phyloP scores from a whole-genome alignment of 441 rosid genomes.

The Viola pubescens region DNA sequence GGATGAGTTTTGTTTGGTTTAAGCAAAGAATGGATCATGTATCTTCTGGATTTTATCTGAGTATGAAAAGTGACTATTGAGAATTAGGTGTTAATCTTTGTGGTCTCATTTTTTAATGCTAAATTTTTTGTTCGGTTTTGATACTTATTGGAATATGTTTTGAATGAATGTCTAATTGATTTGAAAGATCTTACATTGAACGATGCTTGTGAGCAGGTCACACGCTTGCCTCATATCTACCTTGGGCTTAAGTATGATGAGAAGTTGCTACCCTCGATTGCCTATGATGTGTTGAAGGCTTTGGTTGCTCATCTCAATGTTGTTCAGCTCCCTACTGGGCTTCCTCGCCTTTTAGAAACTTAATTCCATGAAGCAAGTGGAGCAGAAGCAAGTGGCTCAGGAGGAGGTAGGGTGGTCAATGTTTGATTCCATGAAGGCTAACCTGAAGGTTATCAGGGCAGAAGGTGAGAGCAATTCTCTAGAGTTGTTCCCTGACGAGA shows the following conservation, averaged over 20 bases:
- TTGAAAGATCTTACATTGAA: no score
- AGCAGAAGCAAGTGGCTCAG: slow-evolving; percentile 96
- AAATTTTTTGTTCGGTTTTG: no score
- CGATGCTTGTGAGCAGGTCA: no score
- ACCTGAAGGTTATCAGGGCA: slow-evolving; percentile 92
- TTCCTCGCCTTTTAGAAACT: slow-evolving; percentile 80
- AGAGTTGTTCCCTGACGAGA: slow-evolving; percentile 75
- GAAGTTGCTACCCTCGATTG: slow-evolving; percentile 92
- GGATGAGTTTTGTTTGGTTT: no score
- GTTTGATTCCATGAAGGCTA: slow-evolving; percentile 86
- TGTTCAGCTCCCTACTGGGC: slow-evolving; percentile 91
- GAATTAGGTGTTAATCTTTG: no score
- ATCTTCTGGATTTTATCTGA: no score
- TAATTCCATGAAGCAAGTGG: slow-evolving; percentile 96
- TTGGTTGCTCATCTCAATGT: slow-evolving; percentile 97
- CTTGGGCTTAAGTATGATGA: slow-evolving; percentile 94
- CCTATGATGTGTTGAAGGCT: slow-evolving; percentile 85
- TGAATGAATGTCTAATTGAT: neutral
- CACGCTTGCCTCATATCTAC: slow-evolving; percentile 62
- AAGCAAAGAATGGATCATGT: no score
- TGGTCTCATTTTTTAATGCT: no score
- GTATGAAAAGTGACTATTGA: no score
- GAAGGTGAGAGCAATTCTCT: slow-evolving; percentile 98
- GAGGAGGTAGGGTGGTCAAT: slow-evolving; percentile 95
- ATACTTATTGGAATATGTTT: no score